These are phyloP conservation scores for Lentinula lateritia DNA, from an alignment of 768 basidiomycete genomes.

Conservation along the genomic window DNA sequence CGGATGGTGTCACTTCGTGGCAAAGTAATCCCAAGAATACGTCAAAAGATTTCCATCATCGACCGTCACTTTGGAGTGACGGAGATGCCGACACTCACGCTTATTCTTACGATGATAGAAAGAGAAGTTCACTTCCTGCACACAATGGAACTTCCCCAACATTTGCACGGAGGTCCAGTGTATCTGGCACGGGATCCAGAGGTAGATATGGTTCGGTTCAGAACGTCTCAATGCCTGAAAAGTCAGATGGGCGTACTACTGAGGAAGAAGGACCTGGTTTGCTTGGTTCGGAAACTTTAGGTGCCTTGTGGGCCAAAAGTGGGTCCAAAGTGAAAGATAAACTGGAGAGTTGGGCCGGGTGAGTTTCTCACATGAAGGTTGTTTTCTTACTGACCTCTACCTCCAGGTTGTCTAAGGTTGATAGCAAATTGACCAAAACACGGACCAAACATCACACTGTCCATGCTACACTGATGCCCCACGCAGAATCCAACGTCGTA, in stretches of 20 bases:
- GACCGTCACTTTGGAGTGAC: constrained; percentile 6
- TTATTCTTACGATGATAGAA: background rate
- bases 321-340: constrained; percentile 37
- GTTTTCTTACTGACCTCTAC: constrained; percentile 3
- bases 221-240: background rate
- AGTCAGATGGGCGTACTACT: constrained; percentile 6
- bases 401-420: constrained; percentile 7
- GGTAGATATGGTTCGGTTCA: constrained; percentile 1
- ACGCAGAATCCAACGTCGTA: background rate
- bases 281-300: background rate
- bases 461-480: background rate
- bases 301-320: constrained; percentile 27
- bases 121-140: background rate
- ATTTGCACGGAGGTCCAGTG: background rate
- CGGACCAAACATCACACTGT: constrained; percentile 10
- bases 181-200: background rate
- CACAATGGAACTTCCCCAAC: background rate
- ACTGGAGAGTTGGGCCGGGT: constrained; percentile 47
- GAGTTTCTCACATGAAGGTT: constrained; percentile 10
- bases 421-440: constrained; percentile 16
- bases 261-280: constrained; percentile 13
- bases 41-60: background rate
- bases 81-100: constrained; percentile 6
- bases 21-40: background rate
- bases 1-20: constrained; percentile 1